Base-by-base conservation (phyloP, 768 basidiomycete species). In the Boletus reticulatus region DNA sequence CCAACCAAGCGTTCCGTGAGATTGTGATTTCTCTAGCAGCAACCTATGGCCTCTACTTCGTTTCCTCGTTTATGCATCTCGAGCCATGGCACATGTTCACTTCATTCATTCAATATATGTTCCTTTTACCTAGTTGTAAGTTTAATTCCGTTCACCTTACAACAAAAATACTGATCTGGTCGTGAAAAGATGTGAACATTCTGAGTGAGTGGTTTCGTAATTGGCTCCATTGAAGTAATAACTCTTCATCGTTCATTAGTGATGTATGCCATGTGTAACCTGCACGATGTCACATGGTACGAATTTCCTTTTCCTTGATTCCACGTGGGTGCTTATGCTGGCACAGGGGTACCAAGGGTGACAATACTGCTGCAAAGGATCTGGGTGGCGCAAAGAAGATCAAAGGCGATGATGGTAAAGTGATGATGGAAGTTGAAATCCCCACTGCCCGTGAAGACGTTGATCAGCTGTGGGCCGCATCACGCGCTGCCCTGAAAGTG, bases 1-100 rank as follows among this genome's bases (percentile, higher is more conserved):
- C 77, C 11, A 91, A 88, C 62, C 71, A 76, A 57, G 84, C 91
- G 2, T 83, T 95, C 67, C 84, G 88, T 57, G 88, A 94, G 62
- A 94, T 97, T 67, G 83, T 89, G 42, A 84, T 91, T 55, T 92
- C 89, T 48, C 76, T 95, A 54, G 73, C 84, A 59, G 81, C 85
- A 64, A 86, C 93, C 55, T 88, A 89, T 74, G 81, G 88, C 70
- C 79, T 94, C 59, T 98, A 93, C 79, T 80, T 97, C 66, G 73
- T 96, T 65, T 82, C 87, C 56, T 92, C 89, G 9, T 74, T 96
- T 71, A 84, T 98, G 75, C 92, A 95, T 63, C 73, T 93, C 37
- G 95, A 98, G 69, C 95, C 94, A 0, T 96, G 94, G 93, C 95
- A 98, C 79, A 89, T 98, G 84, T 82, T 98, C 73, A 96, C 95